phyloP scores from a whole-genome alignment of 164 flowering plant genomes.

The Chimonanthus salicifolius region DNA sequence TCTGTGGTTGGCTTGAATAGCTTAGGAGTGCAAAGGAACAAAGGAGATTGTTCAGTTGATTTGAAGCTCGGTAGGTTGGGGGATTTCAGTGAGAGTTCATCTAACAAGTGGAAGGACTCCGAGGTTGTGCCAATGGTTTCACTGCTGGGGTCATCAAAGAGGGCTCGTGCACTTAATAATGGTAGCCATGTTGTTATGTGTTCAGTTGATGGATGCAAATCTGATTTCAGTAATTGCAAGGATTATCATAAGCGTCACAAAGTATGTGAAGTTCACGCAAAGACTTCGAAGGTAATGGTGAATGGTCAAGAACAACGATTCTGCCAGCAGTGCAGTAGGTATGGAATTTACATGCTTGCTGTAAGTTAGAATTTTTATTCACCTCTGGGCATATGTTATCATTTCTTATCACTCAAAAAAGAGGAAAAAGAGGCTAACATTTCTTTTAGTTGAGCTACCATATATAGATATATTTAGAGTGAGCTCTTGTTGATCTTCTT shows the following conservation, averaged over 20 bases:
- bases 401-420: background rate
- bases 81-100: slow-evolving; percentile 23
- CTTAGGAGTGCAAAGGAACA: slow-evolving; percentile 16
- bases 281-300: slow-evolving; percentile 62
- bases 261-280: slow-evolving; percentile 80
- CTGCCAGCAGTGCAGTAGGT: slow-evolving; percentile 96
- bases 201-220: slow-evolving; percentile 69
- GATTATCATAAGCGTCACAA: slow-evolving; percentile 87
- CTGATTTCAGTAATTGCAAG: slow-evolving; percentile 72
- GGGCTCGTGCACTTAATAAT: slow-evolving; percentile 43
- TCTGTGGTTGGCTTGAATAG: slow-evolving; percentile 26
- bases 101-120: slow-evolving; percentile 24
- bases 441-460: background rate
- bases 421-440: background rate
- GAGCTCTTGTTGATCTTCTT: no score
- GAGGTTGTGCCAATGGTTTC: slow-evolving; percentile 21
- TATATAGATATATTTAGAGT: no score
- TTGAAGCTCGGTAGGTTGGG: slow-evolving; percentile 55
- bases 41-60: slow-evolving; percentile 48
- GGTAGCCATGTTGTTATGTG: slow-evolving; percentile 41
- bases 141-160: slow-evolving; percentile 45
- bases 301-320: slow-evolving; percentile 67
- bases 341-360: background rate
- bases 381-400: background rate
- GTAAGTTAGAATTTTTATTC: background rate